A percentile compares a stretch with the other conserved stretches of the same genome.
Conservation (phyloP, 768 basidiomycete genomes). For the Suillus sp. region DNA sequence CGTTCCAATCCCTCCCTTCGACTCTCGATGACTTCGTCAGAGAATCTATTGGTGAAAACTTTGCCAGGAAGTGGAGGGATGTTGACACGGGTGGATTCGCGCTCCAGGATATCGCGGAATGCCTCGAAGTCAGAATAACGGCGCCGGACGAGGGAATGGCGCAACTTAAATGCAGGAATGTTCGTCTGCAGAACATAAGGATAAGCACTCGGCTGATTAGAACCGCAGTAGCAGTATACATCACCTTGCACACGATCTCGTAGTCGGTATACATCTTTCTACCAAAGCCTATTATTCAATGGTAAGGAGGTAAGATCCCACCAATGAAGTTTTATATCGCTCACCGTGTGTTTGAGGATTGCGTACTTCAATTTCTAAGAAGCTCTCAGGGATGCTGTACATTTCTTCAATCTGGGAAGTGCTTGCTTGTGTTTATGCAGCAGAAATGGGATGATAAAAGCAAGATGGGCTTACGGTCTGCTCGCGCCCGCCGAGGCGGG, state of each 20-base stretch:
- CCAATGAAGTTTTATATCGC: background rate
- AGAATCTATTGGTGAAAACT: constrained; percentile 97
- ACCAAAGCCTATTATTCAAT: constrained; percentile 70
- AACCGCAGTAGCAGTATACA: constrained; percentile 19
- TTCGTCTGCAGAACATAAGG: constrained; percentile 87
- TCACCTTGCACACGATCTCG: constrained; percentile 95
- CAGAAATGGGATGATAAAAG: constrained; percentile 15
- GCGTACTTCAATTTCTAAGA: constrained; percentile 95
- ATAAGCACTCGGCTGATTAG: constrained; percentile 10
- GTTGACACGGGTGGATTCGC: constrained; percentile 95
- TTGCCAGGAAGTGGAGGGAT: constrained; percentile 97
- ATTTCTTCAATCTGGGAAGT: constrained; percentile 87
- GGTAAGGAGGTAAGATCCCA: background rate
- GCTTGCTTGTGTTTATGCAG: constrained; percentile 38
- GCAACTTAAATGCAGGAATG: constrained; percentile 97
- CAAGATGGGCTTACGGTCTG: constrained; percentile 49
- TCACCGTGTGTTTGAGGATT: constrained; percentile 96
- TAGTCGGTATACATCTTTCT: constrained; percentile 99
- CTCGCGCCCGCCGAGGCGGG: constrained; percentile 49
- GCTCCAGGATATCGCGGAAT: constrained; percentile 96
- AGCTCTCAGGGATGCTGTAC: constrained; percentile 97
- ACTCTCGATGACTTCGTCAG: constrained; percentile 94
- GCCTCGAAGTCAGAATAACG: constrained; percentile 95
- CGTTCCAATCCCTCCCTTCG: constrained; percentile 92
- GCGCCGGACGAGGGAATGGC: constrained; percentile 85